Evolutionary conservation across 2,329 filamentous ascomycete genomes (phyloP).

Genomic region (Curvularia lunata): DNA sequence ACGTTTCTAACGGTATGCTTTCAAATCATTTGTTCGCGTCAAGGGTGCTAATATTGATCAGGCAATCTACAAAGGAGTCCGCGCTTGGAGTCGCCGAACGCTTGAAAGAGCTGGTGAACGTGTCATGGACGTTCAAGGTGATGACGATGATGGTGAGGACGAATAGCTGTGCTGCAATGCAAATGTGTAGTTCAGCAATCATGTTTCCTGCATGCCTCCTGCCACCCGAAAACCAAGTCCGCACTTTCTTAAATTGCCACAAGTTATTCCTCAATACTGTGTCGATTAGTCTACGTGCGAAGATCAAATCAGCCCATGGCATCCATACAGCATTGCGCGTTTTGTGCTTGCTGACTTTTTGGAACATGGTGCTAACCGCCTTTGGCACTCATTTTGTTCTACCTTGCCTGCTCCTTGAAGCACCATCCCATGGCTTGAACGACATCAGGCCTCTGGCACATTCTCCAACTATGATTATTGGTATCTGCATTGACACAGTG

Average conservation of each 20-base stretch:
- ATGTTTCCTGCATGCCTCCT: neutral
- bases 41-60: constrained; percentile 46
- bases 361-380: constrained; percentile 39
- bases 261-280: constrained; percentile 72
- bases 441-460: constrained; percentile 37
- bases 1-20: constrained; percentile 77
- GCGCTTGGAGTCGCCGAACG: constrained; percentile 72
- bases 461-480: neutral
- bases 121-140: constrained; percentile 80
- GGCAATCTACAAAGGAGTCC: constrained; percentile 82
- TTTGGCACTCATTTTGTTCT: constrained; percentile 29
- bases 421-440: constrained; percentile 29
- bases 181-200: neutral
- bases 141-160: constrained; percentile 61
- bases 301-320: constrained; percentile 62
- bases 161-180: constrained; percentile 39
- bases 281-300: constrained; percentile 96
- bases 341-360: constrained; percentile 40
- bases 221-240: constrained; percentile 40
- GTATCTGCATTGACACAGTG: neutral
- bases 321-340: constrained; percentile 41
- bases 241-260: constrained; percentile 99
- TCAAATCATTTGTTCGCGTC: neutral
- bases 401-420: constrained; percentile 33
- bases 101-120: constrained; percentile 78